Evolutionary conservation across 345 rosid genomes (phyloP), one percentile per base, ranked within the genome.

Genomic region (Salix arbutifolia): DNA sequence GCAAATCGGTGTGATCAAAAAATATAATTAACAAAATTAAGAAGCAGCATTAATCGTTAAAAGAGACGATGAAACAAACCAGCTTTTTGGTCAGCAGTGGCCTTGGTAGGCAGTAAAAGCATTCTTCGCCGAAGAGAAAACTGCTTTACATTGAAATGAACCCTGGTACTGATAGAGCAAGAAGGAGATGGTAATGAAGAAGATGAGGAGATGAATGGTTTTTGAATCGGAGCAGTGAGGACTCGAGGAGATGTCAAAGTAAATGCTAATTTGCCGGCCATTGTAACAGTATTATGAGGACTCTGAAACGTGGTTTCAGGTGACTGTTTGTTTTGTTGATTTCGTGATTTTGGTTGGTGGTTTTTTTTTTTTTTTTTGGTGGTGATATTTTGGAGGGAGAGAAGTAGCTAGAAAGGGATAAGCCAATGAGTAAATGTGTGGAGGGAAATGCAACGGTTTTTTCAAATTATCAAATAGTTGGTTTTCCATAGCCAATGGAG

Each of bases 51-150:
- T 13, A 26, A 10, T 9, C 28, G 28, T 23, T n/a, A 12, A 23
- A 10, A 58, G 64, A 58, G 28, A 10, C 1, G 64, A n/a, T n/a
- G 14, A 10, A 2, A 58, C 64, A 58, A 10, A 58, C 64, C 64
- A 90, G 90, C 93, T 86, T 85, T 93, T 74, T 93, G 97, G 73
- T 96, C 95, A 30, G 99, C 88, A 65, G 97, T 84, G 76, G 99
- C 95, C 83, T 83, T 86, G 80, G 74, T 23, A 14, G 99, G 86
- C 53, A 87, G 81, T 35, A 91, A 8, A 77, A 82, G 40, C 71
- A 84, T 73, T 75, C 89, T 79, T 48, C 89, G 83, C 37, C 87
- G 82, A 58, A 80, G 44, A 79, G 73, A 84, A 8, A 80, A 26
- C 66, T 75, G 84, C 50, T 67, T 78, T 73, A 87, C 88, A 65